Conservation (phyloP, 768 basidiomycete species). For the Lentinula sp. region DNA sequence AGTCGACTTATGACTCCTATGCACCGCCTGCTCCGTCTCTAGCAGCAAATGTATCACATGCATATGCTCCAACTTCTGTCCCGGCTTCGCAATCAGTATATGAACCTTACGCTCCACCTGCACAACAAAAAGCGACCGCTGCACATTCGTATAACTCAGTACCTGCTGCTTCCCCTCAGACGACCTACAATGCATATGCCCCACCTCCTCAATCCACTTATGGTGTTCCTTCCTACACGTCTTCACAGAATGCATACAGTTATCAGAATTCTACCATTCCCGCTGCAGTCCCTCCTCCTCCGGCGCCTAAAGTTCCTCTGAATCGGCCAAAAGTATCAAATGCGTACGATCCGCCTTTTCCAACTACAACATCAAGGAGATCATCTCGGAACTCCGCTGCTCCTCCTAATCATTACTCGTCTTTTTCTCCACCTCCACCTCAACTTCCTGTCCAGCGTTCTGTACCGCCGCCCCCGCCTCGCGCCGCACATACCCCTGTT, state of each 20-base stretch:
- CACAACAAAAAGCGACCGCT: conserved; percentile 13
- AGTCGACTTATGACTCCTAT: neutral
- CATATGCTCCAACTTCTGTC: neutral
- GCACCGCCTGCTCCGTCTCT: neutral
- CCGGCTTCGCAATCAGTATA: conserved; percentile 3
- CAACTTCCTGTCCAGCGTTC: conserved; percentile 10
- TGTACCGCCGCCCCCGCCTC: neutral
- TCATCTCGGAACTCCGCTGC: conserved; percentile 24
- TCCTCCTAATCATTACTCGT: conserved; percentile 15
- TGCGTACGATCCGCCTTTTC: conserved; percentile 76
- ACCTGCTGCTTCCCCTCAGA: conserved; percentile 11
- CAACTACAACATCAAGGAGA: conserved; percentile 30
- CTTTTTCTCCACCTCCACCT: conserved; percentile 14
- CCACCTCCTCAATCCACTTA: conserved; percentile 8
- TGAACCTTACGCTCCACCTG: conserved; percentile 15
- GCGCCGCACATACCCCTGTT: neutral
- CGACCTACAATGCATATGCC: conserved; percentile 13
- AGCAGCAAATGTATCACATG: neutral
- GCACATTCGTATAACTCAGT: conserved; percentile 11
- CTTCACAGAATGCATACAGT: conserved; percentile 19
- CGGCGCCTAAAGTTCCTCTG: conserved; percentile 35
- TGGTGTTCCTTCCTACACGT: conserved; percentile 15
- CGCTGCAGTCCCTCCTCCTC: conserved; percentile 26
- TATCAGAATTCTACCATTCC: conserved; percentile 12
- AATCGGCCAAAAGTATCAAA: conserved; percentile 61